Conservation (phyloP, 768 basidiomycete genomes). For the Tricholoma hemisulphureum region DNA sequence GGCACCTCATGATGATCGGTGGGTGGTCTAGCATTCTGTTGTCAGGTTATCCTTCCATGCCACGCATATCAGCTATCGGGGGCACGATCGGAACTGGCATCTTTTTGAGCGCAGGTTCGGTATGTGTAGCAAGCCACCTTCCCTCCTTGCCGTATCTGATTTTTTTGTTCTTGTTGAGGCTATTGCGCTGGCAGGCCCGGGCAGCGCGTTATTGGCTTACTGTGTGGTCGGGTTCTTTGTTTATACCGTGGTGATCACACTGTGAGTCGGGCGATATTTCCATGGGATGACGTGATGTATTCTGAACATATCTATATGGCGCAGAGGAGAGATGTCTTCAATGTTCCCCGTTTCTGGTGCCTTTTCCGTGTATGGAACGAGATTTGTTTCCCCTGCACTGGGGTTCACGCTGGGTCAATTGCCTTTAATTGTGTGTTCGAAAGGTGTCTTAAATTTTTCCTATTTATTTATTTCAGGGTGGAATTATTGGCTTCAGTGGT, state of each 20-base stretch:
- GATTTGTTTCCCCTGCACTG: slow-evolving; percentile 59
- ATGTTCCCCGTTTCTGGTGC: slow-evolving; percentile 63
- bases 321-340: slow-evolving; percentile 63
- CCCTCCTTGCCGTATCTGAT: not conserved
- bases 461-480: slow-evolving; percentile 47
- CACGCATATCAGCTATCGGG: slow-evolving; percentile 41
- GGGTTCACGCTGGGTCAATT: slow-evolving; percentile 56
- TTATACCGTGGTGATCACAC: slow-evolving; percentile 58
- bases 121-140: slow-evolving; percentile 21
- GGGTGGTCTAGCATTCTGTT: not conserved
- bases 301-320: not conserved
- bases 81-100: slow-evolving; percentile 62
- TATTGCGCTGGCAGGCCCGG: slow-evolving; percentile 57
- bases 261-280: slow-evolving; percentile 32
- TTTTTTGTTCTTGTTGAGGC: slow-evolving; percentile 30
- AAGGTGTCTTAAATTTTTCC: not conserved
- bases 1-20: slow-evolving; percentile 36
- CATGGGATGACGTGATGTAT: not conserved
- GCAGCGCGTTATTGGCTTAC: slow-evolving; percentile 61
- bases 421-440: not conserved
- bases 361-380: slow-evolving; percentile 55
- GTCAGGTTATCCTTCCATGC: too few species aligned
- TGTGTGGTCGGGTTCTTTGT: slow-evolving; percentile 58
- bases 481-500: slow-evolving; percentile 58
- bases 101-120: slow-evolving; percentile 58